Base-by-base conservation (phyloP, 1,284 basidiomycete species). In the Sphaerobolus stellatus region DNA sequence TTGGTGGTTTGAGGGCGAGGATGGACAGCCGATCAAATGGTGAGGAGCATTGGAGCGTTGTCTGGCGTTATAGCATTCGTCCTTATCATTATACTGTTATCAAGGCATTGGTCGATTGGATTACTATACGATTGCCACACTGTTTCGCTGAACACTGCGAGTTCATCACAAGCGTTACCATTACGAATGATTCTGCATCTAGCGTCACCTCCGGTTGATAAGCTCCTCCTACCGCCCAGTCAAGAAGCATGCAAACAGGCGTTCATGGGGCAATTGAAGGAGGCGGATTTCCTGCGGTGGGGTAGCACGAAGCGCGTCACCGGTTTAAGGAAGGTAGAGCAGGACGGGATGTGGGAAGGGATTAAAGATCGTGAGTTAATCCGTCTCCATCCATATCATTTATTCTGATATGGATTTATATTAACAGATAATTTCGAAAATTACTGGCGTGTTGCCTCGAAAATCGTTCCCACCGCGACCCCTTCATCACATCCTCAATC, bases 31-130 rank as follows among this genome's bases (percentile, higher is more conserved):
- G 60, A 80, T 90, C 66, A 91, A 90, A 73, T 96, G 92, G 93
- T 94, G 58, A 59, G 85, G 74, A 38, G 22, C 36, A 18, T 50
- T 25, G 36, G 30, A 18, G n/a, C 18, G 16, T 22, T 33, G 34
- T 22, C 14, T 34, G 11, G 52, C 31, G 30, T 50, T 50, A 20
- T 49, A 25, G 25, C 20, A 25, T 6, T 38, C 4, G 48, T 8
- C 18, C 22, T 27, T 20, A 31, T n/a, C 28, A 27, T 9, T 9
- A 25, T 25, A 48, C 40, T 13, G 33, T 24, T 13, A 18, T 51
- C n/a, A 64, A 97, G 94, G 93, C 93, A 98, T 71, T 97, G 94
- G 94, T 86, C 94, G 33, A 84, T 98, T 58, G 94, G 95, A 34
- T 78, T 97, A 43, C 83, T 97, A 60, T 94, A 94, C 66, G 90